phyloP scores from a whole-genome alignment of 768 basidiomycete species.

The Russula sp. region DNA sequence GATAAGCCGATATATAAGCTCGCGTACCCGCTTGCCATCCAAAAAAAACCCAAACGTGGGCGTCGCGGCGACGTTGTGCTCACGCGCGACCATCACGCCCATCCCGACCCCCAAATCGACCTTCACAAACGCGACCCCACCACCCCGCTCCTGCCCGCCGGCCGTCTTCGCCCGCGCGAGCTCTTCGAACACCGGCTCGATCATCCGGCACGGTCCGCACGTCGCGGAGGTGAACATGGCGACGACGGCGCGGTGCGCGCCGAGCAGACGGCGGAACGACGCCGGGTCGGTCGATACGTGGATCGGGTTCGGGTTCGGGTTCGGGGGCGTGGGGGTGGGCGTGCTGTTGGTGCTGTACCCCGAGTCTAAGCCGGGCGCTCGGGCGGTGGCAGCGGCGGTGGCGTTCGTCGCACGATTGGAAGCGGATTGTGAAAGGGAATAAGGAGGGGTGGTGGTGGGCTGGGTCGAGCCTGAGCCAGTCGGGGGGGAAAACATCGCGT shows the following conservation, averaged over 20 bases:
- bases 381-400: neutral
- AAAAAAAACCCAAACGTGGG: constrained; percentile 90
- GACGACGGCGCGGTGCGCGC: constrained; percentile 62
- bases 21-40: no score
- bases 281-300: constrained; percentile 70
- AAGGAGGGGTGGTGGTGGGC: constrained; percentile 31
- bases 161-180: constrained; percentile 57
- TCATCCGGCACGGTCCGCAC: constrained; percentile 77
- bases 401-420: constrained; percentile 40
- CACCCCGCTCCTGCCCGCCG: constrained; percentile 25
- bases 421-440: constrained; percentile 49
- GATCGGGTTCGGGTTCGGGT: constrained; percentile 39
- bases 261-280: constrained; percentile 61
- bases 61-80: constrained; percentile 67
- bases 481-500: constrained; percentile 75
- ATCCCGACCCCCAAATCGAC: constrained; percentile 73
- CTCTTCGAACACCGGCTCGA: constrained; percentile 78
- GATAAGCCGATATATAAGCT: no score
- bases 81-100: constrained; percentile 51
- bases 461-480: constrained; percentile 28
- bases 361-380: constrained; percentile 23
- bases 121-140: constrained; percentile 71
- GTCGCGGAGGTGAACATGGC: constrained; percentile 75
- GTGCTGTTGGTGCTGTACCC: constrained; percentile 25
- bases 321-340: no score